A percentile compares a stretch with the other conserved stretches of the same genome.
phyloP scores from a whole-genome alignment of 148 eudicot species.

The Vaccinium corymbosum region DNA sequence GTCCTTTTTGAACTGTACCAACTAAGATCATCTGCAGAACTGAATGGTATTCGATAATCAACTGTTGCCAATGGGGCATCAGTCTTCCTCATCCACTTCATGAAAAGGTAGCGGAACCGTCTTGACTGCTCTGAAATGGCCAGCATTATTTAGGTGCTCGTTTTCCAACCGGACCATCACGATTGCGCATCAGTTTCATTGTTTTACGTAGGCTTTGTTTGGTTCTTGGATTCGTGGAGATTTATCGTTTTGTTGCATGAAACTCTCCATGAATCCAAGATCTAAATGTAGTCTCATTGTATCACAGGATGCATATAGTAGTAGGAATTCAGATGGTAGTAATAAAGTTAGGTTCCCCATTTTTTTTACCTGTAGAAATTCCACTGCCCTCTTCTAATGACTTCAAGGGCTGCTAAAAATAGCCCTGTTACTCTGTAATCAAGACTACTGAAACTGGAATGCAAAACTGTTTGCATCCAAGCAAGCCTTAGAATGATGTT shows the following conservation, averaged over 20 bases:
- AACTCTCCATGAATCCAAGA: neutral
- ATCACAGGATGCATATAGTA: conserved; percentile 19
- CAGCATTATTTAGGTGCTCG: conserved; percentile 97
- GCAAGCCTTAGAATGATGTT: conserved; percentile 85
- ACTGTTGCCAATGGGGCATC: conserved; percentile 29
- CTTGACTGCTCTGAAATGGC: conserved; percentile 90
- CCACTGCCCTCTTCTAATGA: conserved; percentile 95
- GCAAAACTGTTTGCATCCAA: conserved; percentile 89
- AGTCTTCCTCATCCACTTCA: conserved; percentile 87
- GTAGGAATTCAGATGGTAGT: neutral
- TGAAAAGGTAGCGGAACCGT: conserved; percentile 92
- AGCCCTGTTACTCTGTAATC: conserved; percentile 78
- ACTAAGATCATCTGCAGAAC: neutral
- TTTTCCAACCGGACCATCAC: conserved; percentile 64
- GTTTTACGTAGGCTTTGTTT: neutral
- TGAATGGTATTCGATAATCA: conserved; percentile 21
- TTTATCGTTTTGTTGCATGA: neutral
- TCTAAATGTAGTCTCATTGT: neutral
- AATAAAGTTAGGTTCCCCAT: conserved; percentile 1
- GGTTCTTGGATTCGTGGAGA: neutral
- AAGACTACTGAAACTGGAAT: conserved; percentile 68
- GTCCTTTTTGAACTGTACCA: conserved; percentile 17
- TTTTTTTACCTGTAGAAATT: conserved; percentile 79
- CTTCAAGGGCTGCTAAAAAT: conserved; percentile 95
- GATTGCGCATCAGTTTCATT: conserved; percentile 3